Conservation (phyloP, 371 early-diverging fungal species). For the Gilbertella persicaria region DNA sequence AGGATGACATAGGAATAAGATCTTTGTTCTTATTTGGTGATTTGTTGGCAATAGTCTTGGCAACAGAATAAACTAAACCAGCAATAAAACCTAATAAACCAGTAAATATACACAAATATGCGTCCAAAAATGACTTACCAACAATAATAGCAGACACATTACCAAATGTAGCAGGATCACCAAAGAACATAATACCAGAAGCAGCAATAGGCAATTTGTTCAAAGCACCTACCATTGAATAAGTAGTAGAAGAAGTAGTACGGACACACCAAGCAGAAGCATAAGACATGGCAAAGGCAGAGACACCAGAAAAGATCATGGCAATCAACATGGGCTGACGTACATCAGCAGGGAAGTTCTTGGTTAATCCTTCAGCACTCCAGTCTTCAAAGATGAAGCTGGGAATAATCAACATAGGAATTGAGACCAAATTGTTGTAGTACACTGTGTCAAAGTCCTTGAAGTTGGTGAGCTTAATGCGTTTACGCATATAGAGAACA, state of each 20-base stretch:
- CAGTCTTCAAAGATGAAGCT: conserved; percentile 85
- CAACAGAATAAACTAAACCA: conserved; percentile 85
- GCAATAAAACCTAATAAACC: conserved; percentile 64
- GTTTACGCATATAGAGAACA: conserved; percentile 89
- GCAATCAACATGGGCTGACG: conserved; percentile 60
- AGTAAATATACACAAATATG: not conserved
- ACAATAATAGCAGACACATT: conserved; percentile 81
- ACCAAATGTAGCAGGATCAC: conserved; percentile 81
- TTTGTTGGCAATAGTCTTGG: conserved; percentile 51
- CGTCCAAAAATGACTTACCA: conserved; percentile 25
- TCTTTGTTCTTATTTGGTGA: conserved; percentile 32
- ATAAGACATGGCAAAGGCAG: conserved; percentile 92
- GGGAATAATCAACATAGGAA: conserved; percentile 82
- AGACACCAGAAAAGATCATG: conserved; percentile 81
- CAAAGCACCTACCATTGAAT: conserved; percentile 98
- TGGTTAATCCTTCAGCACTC: conserved; percentile 51
- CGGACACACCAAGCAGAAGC: conserved; percentile 95
- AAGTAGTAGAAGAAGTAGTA: conserved; percentile 94
- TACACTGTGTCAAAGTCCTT: conserved; percentile 98
- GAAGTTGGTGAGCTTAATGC: conserved; percentile 83
- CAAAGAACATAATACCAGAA: conserved; percentile 95
- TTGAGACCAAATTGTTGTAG: conserved; percentile 91
- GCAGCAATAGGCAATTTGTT: conserved; percentile 98
- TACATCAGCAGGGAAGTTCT: conserved; percentile 53
- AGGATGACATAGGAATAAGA: conserved; percentile 38